A percentile compares a stretch with the other conserved stretches of the same genome.
Conservation (phyloP, 1,284 basidiomycete species). For the Ustilago cynodontis region DNA sequence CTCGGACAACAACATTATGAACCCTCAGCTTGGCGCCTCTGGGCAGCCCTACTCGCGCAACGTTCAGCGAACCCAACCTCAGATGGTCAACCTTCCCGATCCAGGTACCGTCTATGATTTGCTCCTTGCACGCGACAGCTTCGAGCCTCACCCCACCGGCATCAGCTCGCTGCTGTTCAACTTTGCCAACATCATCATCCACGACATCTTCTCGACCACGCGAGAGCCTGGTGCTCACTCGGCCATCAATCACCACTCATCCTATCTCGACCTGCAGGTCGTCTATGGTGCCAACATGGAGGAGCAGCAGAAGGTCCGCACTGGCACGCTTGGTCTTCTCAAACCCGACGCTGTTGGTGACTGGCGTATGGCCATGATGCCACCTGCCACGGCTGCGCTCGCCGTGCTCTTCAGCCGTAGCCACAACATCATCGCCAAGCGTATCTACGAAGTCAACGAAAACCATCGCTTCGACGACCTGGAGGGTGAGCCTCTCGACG, state of each 20-base stretch:
- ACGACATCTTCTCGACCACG: slow-evolving; percentile 62
- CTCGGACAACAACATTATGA: slow-evolving; percentile 77
- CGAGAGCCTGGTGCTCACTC: slow-evolving; percentile 31
- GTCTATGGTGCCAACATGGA: slow-evolving; percentile 73
- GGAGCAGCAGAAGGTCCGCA: slow-evolving; percentile 34
- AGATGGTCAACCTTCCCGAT: slow-evolving; percentile 44
- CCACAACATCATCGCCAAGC: slow-evolving; percentile 84
- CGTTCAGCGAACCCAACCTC: slow-evolving; percentile 36
- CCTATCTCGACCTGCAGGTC: slow-evolving; percentile 82
- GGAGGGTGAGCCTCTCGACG: slow-evolving; percentile 49
- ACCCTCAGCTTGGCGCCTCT: slow-evolving; percentile 76
- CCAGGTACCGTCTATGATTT: slow-evolving; percentile 53
- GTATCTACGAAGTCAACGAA: slow-evolving; percentile 74
- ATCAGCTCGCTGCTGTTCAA: slow-evolving; percentile 60
- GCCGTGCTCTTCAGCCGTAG: slow-evolving; percentile 76
- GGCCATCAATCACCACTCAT: slow-evolving; percentile 77
- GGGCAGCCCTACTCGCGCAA: slow-evolving; percentile 49
- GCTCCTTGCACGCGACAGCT: slow-evolving; percentile 38
- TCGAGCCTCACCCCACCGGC: slow-evolving; percentile 55
- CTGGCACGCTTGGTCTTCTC: slow-evolving; percentile 37
- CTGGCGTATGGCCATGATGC: slow-evolving; percentile 75
- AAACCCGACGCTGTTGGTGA: slow-evolving; percentile 51
- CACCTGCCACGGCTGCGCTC: slow-evolving; percentile 78
- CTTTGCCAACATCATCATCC: slow-evolving; percentile 65
- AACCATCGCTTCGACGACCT: slow-evolving; percentile 40